These are phyloP conservation scores for Verticillium nubilum DNA, from an alignment of 2,329 filamentous ascomycete species.

Conservation along the genomic window DNA sequence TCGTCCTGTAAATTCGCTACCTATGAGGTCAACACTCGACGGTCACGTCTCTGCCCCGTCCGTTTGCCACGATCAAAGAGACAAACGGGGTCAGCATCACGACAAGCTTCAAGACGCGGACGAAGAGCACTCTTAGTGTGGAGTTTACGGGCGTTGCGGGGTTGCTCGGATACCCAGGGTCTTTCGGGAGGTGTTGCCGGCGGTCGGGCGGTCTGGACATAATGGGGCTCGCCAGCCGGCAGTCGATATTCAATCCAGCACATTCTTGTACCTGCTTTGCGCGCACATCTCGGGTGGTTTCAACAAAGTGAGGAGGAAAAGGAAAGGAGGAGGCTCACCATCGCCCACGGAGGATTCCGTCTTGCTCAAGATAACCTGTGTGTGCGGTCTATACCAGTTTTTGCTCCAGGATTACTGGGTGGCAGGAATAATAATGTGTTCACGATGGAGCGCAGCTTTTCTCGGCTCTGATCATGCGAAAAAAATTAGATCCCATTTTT, in stretches of 20 bases:
- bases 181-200: slow-evolving; percentile 16
- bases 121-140: background rate
- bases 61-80: background rate
- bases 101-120: background rate
- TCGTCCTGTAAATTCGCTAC: slow-evolving; percentile 48
- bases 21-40: slow-evolving; percentile 21
- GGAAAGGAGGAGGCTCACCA: background rate
- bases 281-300: slow-evolving; percentile 18
- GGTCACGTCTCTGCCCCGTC: slow-evolving; percentile 19
- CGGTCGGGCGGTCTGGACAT: slow-evolving; percentile 13
- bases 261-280: slow-evolving; percentile 38
- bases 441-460: slow-evolving; percentile 11
- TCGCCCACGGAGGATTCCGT: slow-evolving; percentile 22
- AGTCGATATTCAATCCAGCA: slow-evolving; percentile 20
- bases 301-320: background rate
- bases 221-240: background rate
- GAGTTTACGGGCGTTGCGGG: background rate
- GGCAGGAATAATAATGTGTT: slow-evolving; percentile 13
- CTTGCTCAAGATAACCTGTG: slow-evolving; percentile 10
- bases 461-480: slow-evolving; percentile 3
- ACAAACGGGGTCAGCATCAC: background rate
- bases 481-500: slow-evolving; percentile 1
- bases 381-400: slow-evolving; percentile 12
- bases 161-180: background rate
- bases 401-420: background rate